phyloP scores from a whole-genome alignment of 2,329 filamentous ascomycete genomes.

The Aspergillus floridensis region DNA sequence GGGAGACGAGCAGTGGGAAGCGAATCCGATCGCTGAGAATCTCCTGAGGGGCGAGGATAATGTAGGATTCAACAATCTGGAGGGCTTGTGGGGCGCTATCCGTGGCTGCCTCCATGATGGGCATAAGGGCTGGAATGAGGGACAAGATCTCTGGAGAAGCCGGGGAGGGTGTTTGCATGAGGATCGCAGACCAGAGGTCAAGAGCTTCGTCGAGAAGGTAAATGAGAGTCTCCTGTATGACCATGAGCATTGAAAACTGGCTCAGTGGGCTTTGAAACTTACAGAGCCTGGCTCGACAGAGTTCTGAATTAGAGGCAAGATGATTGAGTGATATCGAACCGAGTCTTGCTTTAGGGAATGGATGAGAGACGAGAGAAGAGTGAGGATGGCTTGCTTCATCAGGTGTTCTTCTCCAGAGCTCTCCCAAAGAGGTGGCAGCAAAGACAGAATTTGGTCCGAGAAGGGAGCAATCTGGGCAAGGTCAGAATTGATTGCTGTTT shows the following conservation, averaged over 20 bases:
- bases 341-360: constrained; percentile 78
- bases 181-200: constrained; percentile 79
- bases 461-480: constrained; percentile 54
- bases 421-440: constrained; percentile 81
- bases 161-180: constrained; percentile 64
- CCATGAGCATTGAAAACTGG: constrained; percentile 7
- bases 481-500: constrained; percentile 7
- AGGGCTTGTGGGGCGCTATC: constrained; percentile 63
- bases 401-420: constrained; percentile 82
- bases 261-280: constrained; percentile 17
- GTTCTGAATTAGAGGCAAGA: constrained; percentile 77
- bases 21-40: constrained; percentile 42
- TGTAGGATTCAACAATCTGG: constrained; percentile 67
- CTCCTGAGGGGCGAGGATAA: constrained; percentile 59
- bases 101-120: constrained; percentile 64
- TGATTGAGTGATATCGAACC: constrained; percentile 71
- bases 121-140: constrained; percentile 62
- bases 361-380: constrained; percentile 80
- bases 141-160: constrained; percentile 59
- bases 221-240: constrained; percentile 58
- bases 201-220: constrained; percentile 90
- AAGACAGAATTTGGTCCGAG: constrained; percentile 76
- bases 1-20: constrained; percentile 36
- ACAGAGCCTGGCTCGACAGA: constrained; percentile 75
- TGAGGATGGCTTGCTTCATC: constrained; percentile 90